Percentiles rank a stretch among this genome's conserved stretches.
These are phyloP conservation scores for Cyberlindnera mississippiensis DNA, from an alignment of 805 yeast species.

Conservation along the genomic window DNA sequence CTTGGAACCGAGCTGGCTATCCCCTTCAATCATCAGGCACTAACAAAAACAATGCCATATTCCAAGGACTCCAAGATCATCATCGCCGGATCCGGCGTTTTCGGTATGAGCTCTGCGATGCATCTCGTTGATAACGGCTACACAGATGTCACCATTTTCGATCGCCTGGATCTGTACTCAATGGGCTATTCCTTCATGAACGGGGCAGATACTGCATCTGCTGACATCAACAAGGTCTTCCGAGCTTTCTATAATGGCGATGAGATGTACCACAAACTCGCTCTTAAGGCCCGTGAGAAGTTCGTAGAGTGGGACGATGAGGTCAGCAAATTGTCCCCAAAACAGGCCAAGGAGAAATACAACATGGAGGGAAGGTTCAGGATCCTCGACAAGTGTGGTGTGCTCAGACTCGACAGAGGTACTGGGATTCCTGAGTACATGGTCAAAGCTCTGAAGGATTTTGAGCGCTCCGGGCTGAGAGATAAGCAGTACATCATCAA, in stretches of 20 bases:
- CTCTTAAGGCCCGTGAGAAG: slow-evolving; percentile 18
- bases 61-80: slow-evolving; percentile 27
- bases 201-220: slow-evolving; percentile 41
- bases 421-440: slow-evolving; percentile 8
- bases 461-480: slow-evolving; percentile 13
- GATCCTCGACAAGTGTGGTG: slow-evolving; percentile 18
- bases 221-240: slow-evolving; percentile 38
- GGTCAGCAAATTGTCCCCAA: slow-evolving; percentile 2
- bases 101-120: slow-evolving; percentile 45
- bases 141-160: slow-evolving; percentile 35
- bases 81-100: slow-evolving; percentile 48
- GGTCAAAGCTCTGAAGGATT: slow-evolving; percentile 9
- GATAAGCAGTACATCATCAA: slow-evolving; percentile 26
- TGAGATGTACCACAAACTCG: slow-evolving; percentile 30
- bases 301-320: slow-evolving; percentile 18
- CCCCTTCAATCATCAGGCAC: too few species aligned
- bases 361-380: slow-evolving; percentile 12
- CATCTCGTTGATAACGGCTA: slow-evolving; percentile 37
- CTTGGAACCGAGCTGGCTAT: too few species aligned
- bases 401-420: slow-evolving; percentile 11
- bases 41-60: neutral
- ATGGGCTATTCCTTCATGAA: slow-evolving; percentile 29
- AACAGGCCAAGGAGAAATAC: slow-evolving; percentile 14
- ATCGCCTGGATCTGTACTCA: slow-evolving; percentile 30
- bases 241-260: slow-evolving; percentile 37